Evolutionary conservation across 495 filamentous ascomycete species (phyloP).

Genomic region (Aspergillus leporis): DNA sequence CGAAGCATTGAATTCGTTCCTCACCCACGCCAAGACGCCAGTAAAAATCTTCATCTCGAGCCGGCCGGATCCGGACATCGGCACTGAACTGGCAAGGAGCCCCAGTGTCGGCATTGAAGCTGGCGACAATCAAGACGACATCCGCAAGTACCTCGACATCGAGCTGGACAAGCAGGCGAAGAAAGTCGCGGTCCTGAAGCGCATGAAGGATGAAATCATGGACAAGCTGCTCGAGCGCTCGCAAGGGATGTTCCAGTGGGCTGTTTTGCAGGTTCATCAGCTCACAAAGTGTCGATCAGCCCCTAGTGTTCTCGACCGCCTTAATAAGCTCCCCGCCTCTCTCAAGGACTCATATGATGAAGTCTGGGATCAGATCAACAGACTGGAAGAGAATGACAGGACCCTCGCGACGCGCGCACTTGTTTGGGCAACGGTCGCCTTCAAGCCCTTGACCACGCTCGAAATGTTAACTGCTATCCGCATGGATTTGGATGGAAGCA

Average conservation of each 20-base stretch:
- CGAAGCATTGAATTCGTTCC: constrained; percentile 27
- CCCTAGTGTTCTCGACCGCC: constrained; percentile 23
- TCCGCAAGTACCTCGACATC: constrained; percentile 28
- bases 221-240: constrained; percentile 10
- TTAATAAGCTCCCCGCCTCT: constrained; percentile 31
- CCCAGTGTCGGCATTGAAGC: constrained; percentile 39
- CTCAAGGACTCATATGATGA: constrained; percentile 38
- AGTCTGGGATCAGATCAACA: constrained; percentile 28
- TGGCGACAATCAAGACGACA: constrained; percentile 28
- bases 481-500: constrained; percentile 8
- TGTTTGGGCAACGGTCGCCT: constrained; percentile 35
- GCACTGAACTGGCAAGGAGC: constrained; percentile 17
- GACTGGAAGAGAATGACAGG: constrained; percentile 25
- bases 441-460: constrained; percentile 19
- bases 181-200: constrained; percentile 10
- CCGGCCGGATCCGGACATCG: constrained; percentile 39
- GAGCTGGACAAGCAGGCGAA: constrained; percentile 25
- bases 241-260: constrained; percentile 38
- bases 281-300: constrained; percentile 20
- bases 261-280: constrained; percentile 32
- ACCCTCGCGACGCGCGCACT: constrained; percentile 32
- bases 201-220: constrained; percentile 18
- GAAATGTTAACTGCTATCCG: constrained; percentile 18
- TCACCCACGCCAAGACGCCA: constrained; percentile 21
- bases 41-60: constrained; percentile 51